Percentiles rank a stretch among this genome's conserved stretches.
Evolutionary conservation across 768 basidiomycete species (phyloP).

Genomic region (Dacryopinax spathularia): DNA sequence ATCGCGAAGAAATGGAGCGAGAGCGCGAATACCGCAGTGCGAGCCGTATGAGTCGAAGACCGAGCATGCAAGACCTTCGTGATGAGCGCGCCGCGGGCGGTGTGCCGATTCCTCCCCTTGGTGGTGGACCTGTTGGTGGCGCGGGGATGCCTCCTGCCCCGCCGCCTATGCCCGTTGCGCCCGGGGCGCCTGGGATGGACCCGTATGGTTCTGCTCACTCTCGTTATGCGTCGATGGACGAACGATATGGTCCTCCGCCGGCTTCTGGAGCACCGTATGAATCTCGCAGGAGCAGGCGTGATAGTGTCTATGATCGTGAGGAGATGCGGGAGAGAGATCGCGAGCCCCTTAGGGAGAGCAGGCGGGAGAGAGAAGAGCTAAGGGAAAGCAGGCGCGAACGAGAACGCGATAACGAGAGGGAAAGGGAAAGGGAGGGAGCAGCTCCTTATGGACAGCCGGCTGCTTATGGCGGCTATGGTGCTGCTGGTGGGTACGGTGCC

Average conservation of each 20-base stretch:
- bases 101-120: neutral
- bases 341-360: too few relatives aligned
- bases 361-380: neutral
- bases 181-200: neutral
- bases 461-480: neutral
- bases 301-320: neutral
- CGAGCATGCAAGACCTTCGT: neutral
- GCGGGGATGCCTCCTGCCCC: neutral
- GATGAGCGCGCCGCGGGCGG: neutral
- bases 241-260: neutral
- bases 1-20: neutral
- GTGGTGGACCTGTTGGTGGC: neutral
- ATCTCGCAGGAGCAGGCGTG: neutral
- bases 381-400: neutral
- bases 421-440: neutral
- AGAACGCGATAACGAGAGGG: neutral
- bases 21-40: constrained; percentile 1
- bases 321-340: neutral
- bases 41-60: neutral
- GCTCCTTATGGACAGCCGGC: too few relatives aligned
- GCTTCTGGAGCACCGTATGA: neutral
- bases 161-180: neutral
- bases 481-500: neutral
- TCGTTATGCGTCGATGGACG: neutral
- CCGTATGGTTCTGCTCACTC: neutral